phyloP scores from a whole-genome alignment of 441 rosid species.

The Caryocar brasiliense region DNA sequence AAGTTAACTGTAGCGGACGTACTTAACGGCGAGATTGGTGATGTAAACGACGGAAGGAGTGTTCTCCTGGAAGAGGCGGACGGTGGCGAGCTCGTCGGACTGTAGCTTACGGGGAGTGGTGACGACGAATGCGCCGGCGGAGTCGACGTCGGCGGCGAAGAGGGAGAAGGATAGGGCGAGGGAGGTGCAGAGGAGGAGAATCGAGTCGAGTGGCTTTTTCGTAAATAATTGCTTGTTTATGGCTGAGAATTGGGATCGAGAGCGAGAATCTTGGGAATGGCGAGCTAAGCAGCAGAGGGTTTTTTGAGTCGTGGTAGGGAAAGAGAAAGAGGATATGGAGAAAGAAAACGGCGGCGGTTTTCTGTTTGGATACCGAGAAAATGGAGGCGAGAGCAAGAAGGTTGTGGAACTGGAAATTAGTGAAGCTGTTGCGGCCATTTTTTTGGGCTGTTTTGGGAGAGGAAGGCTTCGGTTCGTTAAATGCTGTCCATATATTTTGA shows the following conservation, averaged over 20 bases:
- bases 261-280: slow-evolving; percentile 10
- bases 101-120: slow-evolving; percentile 64
- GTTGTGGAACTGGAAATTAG: slow-evolving; percentile 47
- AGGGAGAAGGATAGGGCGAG: slow-evolving; percentile 58
- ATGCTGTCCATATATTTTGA: not conserved
- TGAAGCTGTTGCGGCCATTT: slow-evolving; percentile 41
- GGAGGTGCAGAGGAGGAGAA: slow-evolving; percentile 61
- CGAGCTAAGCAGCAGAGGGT: slow-evolving; percentile 13
- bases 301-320: slow-evolving; percentile 6
- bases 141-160: slow-evolving; percentile 40
- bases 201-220: slow-evolving; percentile 24
- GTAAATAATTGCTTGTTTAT: not conserved
- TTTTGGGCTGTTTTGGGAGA: no score
- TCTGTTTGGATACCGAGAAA: slow-evolving; percentile 37
- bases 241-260: not conserved
- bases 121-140: slow-evolving; percentile 69
- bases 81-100: slow-evolving; percentile 85
- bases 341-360: slow-evolving; percentile 10
- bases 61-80: slow-evolving; percentile 81
- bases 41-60: slow-evolving; percentile 96
- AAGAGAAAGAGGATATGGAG: not conserved
- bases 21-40: slow-evolving; percentile 88
- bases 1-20: not conserved
- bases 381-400: slow-evolving; percentile 22
- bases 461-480: no score